Conservation (phyloP, 768 basidiomycete genomes). For the Paxillus involutus region DNA sequence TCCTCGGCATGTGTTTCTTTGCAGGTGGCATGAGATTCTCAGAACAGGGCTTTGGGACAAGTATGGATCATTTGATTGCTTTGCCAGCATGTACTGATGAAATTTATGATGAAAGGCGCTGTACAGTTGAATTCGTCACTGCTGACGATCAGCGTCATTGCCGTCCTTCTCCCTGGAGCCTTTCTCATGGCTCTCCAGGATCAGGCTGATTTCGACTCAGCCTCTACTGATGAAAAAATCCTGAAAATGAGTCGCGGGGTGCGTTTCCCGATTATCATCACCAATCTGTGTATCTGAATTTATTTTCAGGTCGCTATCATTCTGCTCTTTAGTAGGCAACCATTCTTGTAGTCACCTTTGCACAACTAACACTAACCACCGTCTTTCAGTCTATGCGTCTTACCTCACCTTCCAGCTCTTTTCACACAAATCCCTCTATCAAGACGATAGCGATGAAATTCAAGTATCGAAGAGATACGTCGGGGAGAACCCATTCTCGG, state of each 20-base stretch:
- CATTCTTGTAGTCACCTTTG: background rate
- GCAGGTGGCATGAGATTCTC: slow-evolving; percentile 76
- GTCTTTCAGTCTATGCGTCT: slow-evolving; percentile 59
- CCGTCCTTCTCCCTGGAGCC: slow-evolving; percentile 74
- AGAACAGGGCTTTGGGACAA: slow-evolving; percentile 74
- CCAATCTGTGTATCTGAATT: slow-evolving; percentile 3
- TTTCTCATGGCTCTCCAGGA: slow-evolving; percentile 61
- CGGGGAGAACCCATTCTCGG: slow-evolving; percentile 38
- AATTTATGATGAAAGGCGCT: slow-evolving; percentile 46
- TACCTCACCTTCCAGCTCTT: slow-evolving; percentile 80
- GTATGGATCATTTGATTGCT: slow-evolving; percentile 38
- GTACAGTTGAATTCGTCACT: slow-evolving; percentile 75
- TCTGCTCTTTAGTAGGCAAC: slow-evolving; percentile 67
- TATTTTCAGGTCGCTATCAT: slow-evolving; percentile 64
- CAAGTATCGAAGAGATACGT: slow-evolving; percentile 39
- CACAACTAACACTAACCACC: slow-evolving; percentile 1
- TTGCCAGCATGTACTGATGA: background rate
- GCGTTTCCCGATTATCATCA: slow-evolving; percentile 18
- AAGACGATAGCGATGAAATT: slow-evolving; percentile 40
- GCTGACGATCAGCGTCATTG: slow-evolving; percentile 74
- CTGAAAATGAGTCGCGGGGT: slow-evolving; percentile 79
- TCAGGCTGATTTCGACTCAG: slow-evolving; percentile 14
- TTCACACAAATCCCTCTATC: slow-evolving; percentile 75
- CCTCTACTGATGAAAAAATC: slow-evolving; percentile 44
- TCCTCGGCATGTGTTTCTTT: slow-evolving; percentile 84